Base-by-base conservation (phyloP, 768 basidiomycete genomes). In the Guyanaporus albipodus region DNA sequence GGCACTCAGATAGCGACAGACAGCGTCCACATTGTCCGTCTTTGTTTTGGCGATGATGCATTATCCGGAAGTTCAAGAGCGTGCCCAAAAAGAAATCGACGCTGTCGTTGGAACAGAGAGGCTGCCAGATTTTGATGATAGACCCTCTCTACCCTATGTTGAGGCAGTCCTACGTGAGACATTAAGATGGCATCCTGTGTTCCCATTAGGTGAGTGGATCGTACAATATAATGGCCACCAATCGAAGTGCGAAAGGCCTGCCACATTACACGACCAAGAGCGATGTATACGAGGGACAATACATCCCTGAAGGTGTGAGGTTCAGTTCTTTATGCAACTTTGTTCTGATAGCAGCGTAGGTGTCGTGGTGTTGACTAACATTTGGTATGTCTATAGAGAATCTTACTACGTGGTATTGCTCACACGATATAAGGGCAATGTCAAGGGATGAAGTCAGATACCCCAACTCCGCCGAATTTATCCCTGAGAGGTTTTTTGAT, bases 1-100 rank as follows among this genome's bases (percentile, higher is more conserved):
- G 19, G 9, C 23, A 41, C 42, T 54, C 38, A 48, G 27, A 49
- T 35, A 14, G 32, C 8, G 39, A 14, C 33, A 64, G 66, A 70
- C 67, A 15, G 55, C 67, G 22, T 60, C 70, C 7, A 67, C 67
- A 4, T 48, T 70, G 41, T 4, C 40, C 15, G 39, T 60, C 29
- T 70, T 70, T 38, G 29, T 70, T 19, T 42, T 68, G 18, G 67
- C 65, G 28, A 69, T 72, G 71, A 57, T 65, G 44, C 45, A 38
- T 19, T 60, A 65, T 44, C 69, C 69, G 8, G 49, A 70, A 26
- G 59, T 57, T 14, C 71, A 72, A 48, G 55, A 58, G 23, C 58
- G 62, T 37, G 67, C 62, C 6, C 66, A 62, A 40, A 60, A 50
- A 39, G 69, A 71, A 46, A 64, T 70, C 3, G 66, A 72, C 6